These are phyloP conservation scores for Turritis glabra DNA, from an alignment of 345 rosid species.

Conservation along the genomic window DNA sequence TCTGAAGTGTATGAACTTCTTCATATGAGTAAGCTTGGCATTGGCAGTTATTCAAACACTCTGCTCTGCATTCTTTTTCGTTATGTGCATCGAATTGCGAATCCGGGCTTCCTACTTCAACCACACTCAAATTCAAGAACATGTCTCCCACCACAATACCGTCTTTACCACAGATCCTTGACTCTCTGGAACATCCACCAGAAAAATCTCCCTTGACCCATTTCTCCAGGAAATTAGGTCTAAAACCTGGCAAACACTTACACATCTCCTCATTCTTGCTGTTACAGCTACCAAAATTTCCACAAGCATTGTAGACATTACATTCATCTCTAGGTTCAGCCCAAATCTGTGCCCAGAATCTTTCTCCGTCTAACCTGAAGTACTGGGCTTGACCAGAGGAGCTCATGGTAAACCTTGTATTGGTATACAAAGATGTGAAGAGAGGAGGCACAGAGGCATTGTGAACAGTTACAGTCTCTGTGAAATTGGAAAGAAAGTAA, in stretches of 20 bases:
- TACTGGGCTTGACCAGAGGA: slow-evolving; percentile 44
- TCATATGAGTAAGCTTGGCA: slow-evolving; percentile 70
- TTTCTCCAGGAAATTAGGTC: slow-evolving; percentile 39
- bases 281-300: slow-evolving; percentile 54
- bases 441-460: slow-evolving; percentile 51
- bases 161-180: slow-evolving; percentile 43
- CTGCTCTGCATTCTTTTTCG: slow-evolving; percentile 47
- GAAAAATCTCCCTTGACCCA: slow-evolving; percentile 44
- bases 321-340: slow-evolving; percentile 50
- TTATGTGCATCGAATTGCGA: slow-evolving; percentile 36
- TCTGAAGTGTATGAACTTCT: slow-evolving; percentile 16
- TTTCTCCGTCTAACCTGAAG: slow-evolving; percentile 36
- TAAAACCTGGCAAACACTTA: slow-evolving; percentile 55
- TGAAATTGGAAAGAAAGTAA: slow-evolving; percentile 51
- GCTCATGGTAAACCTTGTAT: slow-evolving; percentile 45
- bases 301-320: slow-evolving; percentile 47
- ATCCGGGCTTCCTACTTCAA: slow-evolving; percentile 62
- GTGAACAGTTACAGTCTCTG: slow-evolving; percentile 30
- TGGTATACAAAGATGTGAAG: slow-evolving; percentile 40
- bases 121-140: slow-evolving; percentile 51
- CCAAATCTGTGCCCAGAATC: slow-evolving; percentile 44
- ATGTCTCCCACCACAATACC: slow-evolving; percentile 34
- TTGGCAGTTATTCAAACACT: slow-evolving; percentile 55
- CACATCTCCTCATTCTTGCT: slow-evolving; percentile 41
- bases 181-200: slow-evolving; percentile 49